Evolutionary conservation across 495 filamentous ascomycete species (phyloP).

Genomic region (Xanthoparmelia taractica): DNA sequence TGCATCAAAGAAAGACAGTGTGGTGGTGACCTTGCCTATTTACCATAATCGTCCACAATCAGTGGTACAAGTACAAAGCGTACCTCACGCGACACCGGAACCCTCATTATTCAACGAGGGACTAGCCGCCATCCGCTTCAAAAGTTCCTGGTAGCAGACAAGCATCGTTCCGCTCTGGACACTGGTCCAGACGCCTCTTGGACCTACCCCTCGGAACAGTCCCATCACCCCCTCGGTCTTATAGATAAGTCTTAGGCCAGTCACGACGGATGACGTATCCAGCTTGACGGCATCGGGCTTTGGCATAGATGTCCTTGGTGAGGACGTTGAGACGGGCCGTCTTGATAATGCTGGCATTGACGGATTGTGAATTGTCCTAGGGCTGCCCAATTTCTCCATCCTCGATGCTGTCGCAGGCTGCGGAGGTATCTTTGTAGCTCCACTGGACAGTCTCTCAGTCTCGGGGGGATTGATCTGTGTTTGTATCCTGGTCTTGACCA

Average conservation of each 20-base stretch:
- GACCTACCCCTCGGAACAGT: constrained; percentile 93
- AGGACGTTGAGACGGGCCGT: constrained; percentile 71
- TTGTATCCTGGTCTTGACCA: constrained; percentile 96
- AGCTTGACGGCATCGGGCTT: constrained; percentile 66
- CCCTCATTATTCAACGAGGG: constrained; percentile 27
- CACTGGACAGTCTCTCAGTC: constrained; percentile 4
- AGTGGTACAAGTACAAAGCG: background rate
- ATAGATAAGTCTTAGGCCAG: constrained; percentile 79
- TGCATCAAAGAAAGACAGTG: background rate
- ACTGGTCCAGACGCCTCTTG: constrained; percentile 92
- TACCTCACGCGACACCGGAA: constrained; percentile 7
- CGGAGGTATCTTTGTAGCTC: constrained; percentile 23
- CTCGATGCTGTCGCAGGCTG: background rate
- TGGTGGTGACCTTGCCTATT: background rate
- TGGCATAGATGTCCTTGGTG: constrained; percentile 68
- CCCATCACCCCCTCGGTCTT: constrained; percentile 76
- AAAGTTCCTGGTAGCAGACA: constrained; percentile 83
- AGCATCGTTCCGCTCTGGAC: constrained; percentile 96
- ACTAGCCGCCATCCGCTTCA: constrained; percentile 62
- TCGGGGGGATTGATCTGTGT: constrained; percentile 66
- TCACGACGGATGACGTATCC: constrained; percentile 81
- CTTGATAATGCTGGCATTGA: constrained; percentile 5
- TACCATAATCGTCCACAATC: background rate
- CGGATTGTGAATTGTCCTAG: constrained; percentile 3
- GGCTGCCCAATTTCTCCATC: constrained; percentile 8